Conservation (phyloP, 305 asterid species). For the Solanum aculeatissimum region DNA sequence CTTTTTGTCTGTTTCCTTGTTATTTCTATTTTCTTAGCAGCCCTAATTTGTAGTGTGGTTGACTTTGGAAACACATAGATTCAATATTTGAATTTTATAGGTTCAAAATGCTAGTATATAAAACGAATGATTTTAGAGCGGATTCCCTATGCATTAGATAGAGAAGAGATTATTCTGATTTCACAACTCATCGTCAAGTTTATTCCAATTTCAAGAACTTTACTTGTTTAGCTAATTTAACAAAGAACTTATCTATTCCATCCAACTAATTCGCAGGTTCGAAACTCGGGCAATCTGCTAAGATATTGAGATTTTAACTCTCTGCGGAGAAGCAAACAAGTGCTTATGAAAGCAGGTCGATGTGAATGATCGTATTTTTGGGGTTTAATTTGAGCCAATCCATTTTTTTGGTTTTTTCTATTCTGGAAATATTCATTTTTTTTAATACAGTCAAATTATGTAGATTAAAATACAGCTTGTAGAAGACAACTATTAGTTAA, state of each 20-base stretch:
- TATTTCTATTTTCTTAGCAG: neutral
- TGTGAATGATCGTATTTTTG: too few relatives aligned
- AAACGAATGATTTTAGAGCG: neutral
- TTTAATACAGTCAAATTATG: neutral
- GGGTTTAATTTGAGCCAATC: too few relatives aligned
- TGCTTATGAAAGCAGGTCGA: too few relatives aligned
- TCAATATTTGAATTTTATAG: neutral
- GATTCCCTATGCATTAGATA: neutral
- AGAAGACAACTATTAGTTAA: neutral
- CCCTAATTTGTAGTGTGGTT: neutral
- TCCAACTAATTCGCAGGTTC: neutral
- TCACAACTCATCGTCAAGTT: neutral
- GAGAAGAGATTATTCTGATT: neutral
- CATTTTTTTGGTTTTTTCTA: neutral
- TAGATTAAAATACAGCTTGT: neutral
- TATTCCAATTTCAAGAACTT: neutral
- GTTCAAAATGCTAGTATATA: neutral
- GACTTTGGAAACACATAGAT: neutral
- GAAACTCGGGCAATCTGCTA: neutral
- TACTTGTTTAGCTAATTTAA: neutral
- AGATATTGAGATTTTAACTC: neutral
- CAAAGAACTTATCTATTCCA: neutral
- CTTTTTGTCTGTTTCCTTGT: neutral
- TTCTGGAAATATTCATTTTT: neutral
- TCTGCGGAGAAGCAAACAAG: too few relatives aligned